Conservation (phyloP, 768 basidiomycete genomes). For the Strobilomyces confusus region DNA sequence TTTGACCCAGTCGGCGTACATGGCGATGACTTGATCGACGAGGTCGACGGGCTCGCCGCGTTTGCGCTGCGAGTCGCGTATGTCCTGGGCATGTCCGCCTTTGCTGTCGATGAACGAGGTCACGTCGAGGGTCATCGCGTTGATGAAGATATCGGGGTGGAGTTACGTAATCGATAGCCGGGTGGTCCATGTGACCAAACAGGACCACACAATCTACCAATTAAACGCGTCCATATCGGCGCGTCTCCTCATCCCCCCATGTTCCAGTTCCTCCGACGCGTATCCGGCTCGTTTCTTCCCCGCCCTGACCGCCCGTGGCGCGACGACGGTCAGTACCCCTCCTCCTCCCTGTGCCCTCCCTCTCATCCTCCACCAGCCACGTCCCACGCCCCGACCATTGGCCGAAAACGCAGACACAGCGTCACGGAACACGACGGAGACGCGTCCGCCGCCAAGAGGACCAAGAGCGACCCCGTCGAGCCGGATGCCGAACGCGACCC, state of each 20-base stretch:
- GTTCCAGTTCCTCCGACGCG: conserved; percentile 69
- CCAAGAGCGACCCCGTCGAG: conserved; percentile 23
- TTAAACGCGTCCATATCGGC: conserved; percentile 5
- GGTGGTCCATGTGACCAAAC: conserved; percentile 15
- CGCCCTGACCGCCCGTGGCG: conserved; percentile 74
- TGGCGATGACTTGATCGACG: conserved; percentile 89
- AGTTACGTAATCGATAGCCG: conserved; percentile 14
- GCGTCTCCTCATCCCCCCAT: conserved; percentile 25
- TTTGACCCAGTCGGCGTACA: conserved; percentile 93
- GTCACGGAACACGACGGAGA: conserved; percentile 38
- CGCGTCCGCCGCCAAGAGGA: conserved; percentile 32
- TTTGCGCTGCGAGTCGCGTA: conserved; percentile 89
- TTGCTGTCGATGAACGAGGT: conserved; percentile 78
- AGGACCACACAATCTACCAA: conserved; percentile 19
- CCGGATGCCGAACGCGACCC: conserved; percentile 27
- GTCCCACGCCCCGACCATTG: conserved; percentile 67
- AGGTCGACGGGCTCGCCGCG: conserved; percentile 85
- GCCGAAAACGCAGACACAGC: conserved; percentile 63
- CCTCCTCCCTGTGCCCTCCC: conserved; percentile 3
- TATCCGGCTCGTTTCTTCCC: conserved; percentile 65
- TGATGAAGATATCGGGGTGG: not conserved
- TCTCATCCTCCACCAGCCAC: conserved; percentile 45
- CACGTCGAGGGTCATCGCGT: conserved; percentile 75
- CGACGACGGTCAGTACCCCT: conserved; percentile 59
- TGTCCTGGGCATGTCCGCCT: conserved; percentile 88